These are phyloP conservation scores for Cladophialophora immunda DNA, from an alignment of 2,329 filamentous ascomycete genomes.

Conservation along the genomic window DNA sequence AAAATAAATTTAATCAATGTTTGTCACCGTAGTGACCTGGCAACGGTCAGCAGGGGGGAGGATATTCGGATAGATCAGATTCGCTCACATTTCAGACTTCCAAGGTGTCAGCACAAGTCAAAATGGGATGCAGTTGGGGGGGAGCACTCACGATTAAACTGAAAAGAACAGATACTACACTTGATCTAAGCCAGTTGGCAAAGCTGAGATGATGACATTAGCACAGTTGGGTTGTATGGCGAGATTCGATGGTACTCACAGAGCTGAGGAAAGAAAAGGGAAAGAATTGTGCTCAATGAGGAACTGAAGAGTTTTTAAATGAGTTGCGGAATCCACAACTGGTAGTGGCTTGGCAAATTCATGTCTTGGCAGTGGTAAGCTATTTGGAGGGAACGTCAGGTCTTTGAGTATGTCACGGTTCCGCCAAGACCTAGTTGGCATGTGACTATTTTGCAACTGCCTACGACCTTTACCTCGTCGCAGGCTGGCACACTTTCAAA, in stretches of 20 bases:
- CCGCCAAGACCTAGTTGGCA: too few species aligned
- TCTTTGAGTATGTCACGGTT: too few species aligned
- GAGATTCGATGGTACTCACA: neutral
- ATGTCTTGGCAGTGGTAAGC: neutral
- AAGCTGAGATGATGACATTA: neutral
- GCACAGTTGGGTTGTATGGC: neutral
- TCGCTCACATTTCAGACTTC: conserved; percentile 67
- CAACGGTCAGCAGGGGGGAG: neutral
- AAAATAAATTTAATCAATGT: conserved; percentile 87
- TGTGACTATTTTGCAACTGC: too few species aligned
- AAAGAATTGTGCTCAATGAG: neutral
- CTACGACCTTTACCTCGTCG: too few species aligned
- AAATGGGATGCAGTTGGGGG: neutral
- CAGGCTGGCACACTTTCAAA: too few species aligned
- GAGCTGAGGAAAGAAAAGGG: neutral
- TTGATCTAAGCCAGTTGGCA: conserved; percentile 73
- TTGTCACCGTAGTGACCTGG: conserved; percentile 68
- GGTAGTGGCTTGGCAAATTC: neutral
- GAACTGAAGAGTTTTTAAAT: neutral
- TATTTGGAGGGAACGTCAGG: too few species aligned
- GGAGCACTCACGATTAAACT: conserved; percentile 76
- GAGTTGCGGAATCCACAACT: neutral
- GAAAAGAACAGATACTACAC: conserved; percentile 97
- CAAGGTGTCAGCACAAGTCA: neutral
- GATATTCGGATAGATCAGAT: neutral